Evolutionary conservation across 345 rosid species (phyloP), one percentile per base, ranked within the genome.

Genomic region (Cardamine occulta): DNA sequence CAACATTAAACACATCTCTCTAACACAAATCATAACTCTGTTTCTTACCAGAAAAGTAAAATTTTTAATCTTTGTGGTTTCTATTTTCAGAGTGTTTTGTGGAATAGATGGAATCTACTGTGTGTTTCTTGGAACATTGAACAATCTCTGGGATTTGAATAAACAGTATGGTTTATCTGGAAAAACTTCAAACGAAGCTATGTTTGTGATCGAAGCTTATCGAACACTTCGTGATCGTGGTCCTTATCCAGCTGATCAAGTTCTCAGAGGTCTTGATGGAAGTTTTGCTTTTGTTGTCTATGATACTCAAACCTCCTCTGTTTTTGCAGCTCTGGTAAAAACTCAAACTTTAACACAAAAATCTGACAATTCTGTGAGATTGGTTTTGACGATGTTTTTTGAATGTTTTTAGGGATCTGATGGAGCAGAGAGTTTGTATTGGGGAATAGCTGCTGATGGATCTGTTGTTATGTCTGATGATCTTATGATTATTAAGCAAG

Each of bases 201-300:
- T 85, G 90, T 79, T 94, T 58, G 86, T 88, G 34, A 88, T 90
- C 23, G 96, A 92, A 80, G 97, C 96, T 4, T 94, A 91, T 48
- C 64, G 87, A 68, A 91, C 97, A 3, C 85, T 92, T 5, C 80
- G 98, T 40, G 97, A 94, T 77, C 80, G 99, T 28, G 97, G 97
- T 51, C 99, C 99, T 0, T 94, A 89, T 70, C 99, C 97, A 3
- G 96, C 96, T 31, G 92, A 92, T 68, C 89, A 95, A 80, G 97
- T 95, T 55, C 89, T 95, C 2, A 86, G 84, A 79, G 96, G 86
- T 48, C 88, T 94, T 1, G 97, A 90, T 0, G 97, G 97, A 49
- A 83, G 88, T 68, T 94, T 91, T 39, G 96, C 97, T 3, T 94
- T 94, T 70, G 92, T 91, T 6, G 86, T 94, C 70, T 94, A 87